These are phyloP conservation scores for Xerocomus spinulosus DNA, from an alignment of 768 basidiomycete genomes.

Conservation along the genomic window DNA sequence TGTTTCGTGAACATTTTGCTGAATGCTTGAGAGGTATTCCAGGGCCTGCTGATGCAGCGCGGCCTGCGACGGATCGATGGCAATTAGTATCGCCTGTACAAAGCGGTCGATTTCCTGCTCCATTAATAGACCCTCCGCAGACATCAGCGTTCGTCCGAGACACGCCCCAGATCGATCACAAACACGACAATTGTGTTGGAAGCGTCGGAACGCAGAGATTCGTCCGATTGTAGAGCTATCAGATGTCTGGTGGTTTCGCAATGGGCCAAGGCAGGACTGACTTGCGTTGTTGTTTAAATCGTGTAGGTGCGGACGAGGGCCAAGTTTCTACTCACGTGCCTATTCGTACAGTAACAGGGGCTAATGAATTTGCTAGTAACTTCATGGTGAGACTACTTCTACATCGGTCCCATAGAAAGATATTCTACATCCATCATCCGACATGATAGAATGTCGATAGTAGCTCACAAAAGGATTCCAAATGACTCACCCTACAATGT, in stretches of 20 bases:
- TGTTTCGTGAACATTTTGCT: conserved; percentile 65
- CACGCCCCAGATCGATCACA: conserved; percentile 17
- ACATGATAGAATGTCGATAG: no score
- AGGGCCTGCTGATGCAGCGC: conserved; percentile 82
- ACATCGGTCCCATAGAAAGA: no score
- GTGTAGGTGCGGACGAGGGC: conserved; percentile 3
- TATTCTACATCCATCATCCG: no score
- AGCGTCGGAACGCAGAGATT: not conserved
- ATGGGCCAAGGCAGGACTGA: not conserved
- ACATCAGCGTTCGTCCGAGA: conserved; percentile 14
- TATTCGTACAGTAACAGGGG: conserved; percentile 15
- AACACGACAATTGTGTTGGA: not conserved
- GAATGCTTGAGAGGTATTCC: conserved; percentile 72
- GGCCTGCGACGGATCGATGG: conserved; percentile 70
- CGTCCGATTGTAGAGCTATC: not conserved
- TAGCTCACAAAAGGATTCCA: no score
- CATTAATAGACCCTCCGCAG: conserved; percentile 39
- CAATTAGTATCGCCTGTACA: conserved; percentile 83
- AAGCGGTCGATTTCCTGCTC: conserved; percentile 72
- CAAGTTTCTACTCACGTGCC: conserved; percentile 25
- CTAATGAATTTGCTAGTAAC: no score
- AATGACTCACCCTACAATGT: no score
- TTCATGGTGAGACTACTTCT: no score
- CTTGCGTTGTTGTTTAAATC: not conserved
- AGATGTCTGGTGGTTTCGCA: not conserved